A percentile compares a stretch with the other conserved stretches of the same genome.
phyloP scores from a whole-genome alignment of 2,329 filamentous ascomycete species.

The Colletotrichum destructivum region DNA sequence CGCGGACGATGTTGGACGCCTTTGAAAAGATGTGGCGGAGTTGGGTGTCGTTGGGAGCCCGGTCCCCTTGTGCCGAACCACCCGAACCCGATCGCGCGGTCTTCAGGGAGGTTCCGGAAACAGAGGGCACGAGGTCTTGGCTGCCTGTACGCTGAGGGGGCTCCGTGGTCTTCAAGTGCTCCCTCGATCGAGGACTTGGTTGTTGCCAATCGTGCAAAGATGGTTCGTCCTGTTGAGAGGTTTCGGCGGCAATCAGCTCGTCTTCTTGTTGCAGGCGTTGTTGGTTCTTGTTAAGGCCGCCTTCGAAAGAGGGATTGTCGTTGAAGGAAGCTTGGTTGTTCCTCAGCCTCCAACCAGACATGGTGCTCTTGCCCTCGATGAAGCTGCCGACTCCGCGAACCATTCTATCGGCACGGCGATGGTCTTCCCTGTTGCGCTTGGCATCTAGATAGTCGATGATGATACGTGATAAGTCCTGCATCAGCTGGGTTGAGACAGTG shows the following conservation, averaged over 20 bases:
- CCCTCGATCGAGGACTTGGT: not conserved
- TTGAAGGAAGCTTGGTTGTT: conserved; percentile 24
- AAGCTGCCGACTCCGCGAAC: conserved; percentile 54
- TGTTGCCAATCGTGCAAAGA: not conserved
- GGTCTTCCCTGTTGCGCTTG: conserved; percentile 46
- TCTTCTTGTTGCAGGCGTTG: conserved; percentile 24
- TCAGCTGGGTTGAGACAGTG: conserved; percentile 47
- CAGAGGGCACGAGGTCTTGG: not conserved
- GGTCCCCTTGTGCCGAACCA: not conserved
- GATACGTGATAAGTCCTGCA: conserved; percentile 47
- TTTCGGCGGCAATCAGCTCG: conserved; percentile 53
- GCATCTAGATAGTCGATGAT: conserved; percentile 56
- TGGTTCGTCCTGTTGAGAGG: conserved; percentile 10
- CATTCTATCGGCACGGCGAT: conserved; percentile 55
- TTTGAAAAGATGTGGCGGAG: conserved; percentile 56
- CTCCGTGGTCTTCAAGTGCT: fast-evolving
- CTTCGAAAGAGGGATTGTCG: conserved; percentile 36
- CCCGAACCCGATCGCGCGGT: conserved; percentile 50
- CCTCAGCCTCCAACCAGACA: conserved; percentile 46
- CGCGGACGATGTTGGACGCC: conserved; percentile 60
- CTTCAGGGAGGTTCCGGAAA: not conserved
- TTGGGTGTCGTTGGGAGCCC: not conserved
- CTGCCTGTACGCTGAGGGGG: too few species aligned
- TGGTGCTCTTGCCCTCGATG: conserved; percentile 51
- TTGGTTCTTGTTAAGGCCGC: conserved; percentile 41